phyloP scores from a whole-genome alignment of 1,284 basidiomycete genomes.

The Puccinia triticina region DNA sequence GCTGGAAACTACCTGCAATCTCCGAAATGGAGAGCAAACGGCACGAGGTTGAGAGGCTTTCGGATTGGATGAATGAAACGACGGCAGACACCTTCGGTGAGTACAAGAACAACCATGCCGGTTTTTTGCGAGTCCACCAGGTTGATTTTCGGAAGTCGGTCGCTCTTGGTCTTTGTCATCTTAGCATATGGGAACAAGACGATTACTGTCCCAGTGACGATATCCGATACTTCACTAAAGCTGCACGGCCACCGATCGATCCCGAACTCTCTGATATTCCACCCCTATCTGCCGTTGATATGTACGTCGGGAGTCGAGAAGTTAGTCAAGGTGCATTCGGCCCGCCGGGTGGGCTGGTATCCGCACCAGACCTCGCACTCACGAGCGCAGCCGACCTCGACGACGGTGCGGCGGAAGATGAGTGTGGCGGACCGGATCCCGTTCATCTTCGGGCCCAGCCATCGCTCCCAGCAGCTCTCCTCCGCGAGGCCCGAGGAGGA shows the following conservation, averaged over 20 bases:
- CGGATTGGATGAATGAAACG: constrained; percentile 10
- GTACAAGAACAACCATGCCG: neutral
- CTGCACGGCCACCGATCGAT: constrained; percentile 35
- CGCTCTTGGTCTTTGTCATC: neutral
- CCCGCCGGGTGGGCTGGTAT: neutral
- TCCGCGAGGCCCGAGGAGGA: constrained; percentile 4
- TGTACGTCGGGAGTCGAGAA: constrained; percentile 37
- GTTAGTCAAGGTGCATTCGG: constrained; percentile 36
- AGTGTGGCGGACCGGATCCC: neutral
- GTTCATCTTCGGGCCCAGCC: constrained; percentile 17
- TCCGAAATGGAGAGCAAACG: constrained; percentile 22
- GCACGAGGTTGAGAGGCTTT: neutral
- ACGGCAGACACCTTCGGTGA: neutral
- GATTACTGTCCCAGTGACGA: constrained; percentile 10
- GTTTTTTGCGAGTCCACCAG: neutral
- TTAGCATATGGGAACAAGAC: constrained; percentile 27
- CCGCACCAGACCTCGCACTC: neutral
- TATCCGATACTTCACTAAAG: constrained; percentile 13
- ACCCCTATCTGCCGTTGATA: constrained; percentile 32
- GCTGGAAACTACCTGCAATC: constrained; percentile 40
- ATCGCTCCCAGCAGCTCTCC: neutral
- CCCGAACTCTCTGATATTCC: constrained; percentile 36
- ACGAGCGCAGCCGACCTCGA: neutral
- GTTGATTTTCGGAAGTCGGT: neutral
- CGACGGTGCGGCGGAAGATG: constrained; percentile 1